phyloP scores from a whole-genome alignment of 805 yeast species.

The Cyberlindnera maclurae region DNA sequence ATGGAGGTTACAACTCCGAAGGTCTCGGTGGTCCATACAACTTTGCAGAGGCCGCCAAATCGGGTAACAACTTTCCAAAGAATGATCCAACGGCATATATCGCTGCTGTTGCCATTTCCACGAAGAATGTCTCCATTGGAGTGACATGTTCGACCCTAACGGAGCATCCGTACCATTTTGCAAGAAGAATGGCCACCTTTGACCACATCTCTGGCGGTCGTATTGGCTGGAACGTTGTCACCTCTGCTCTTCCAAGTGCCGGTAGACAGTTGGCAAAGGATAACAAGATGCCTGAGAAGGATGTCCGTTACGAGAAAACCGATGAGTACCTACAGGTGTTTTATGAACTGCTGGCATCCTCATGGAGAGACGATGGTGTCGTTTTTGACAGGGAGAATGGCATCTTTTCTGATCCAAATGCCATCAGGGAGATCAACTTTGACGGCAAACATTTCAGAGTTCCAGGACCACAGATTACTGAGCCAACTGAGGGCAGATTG shows the following conservation, averaged over 20 bases:
- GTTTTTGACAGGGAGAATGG: no score
- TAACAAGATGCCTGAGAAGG: slow-evolving; percentile 33
- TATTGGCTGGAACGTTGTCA: slow-evolving; percentile 43
- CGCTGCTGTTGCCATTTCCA: slow-evolving; percentile 36
- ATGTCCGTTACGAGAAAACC: slow-evolving; percentile 35
- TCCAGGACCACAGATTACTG: slow-evolving; percentile 36
- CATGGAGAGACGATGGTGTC: slow-evolving; percentile 44
- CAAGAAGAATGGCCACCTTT: slow-evolving; percentile 38
- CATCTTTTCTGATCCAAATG: no score
- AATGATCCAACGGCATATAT: slow-evolving; percentile 34
- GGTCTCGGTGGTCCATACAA: slow-evolving; percentile 29
- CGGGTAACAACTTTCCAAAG: slow-evolving; percentile 30
- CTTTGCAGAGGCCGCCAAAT: slow-evolving; percentile 29
- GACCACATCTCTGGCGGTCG: slow-evolving; percentile 42
- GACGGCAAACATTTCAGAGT: no score
- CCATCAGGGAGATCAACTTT: no score
- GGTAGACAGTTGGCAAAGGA: slow-evolving; percentile 36
- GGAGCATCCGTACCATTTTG: slow-evolving; percentile 40
- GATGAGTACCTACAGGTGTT: slow-evolving; percentile 39
- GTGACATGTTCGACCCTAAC: slow-evolving; percentile 39
- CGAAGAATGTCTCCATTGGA: slow-evolving; percentile 35
- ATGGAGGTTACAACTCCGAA: slow-evolving; percentile 31
- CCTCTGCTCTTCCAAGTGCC: slow-evolving; percentile 37
- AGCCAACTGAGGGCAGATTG: slow-evolving; percentile 37
- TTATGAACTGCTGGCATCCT: slow-evolving; percentile 33